Evolutionary conservation across 345 rosid species (phyloP), one percentile per base, ranked within the genome.

Genomic region (Orychophragmus violaceus): DNA sequence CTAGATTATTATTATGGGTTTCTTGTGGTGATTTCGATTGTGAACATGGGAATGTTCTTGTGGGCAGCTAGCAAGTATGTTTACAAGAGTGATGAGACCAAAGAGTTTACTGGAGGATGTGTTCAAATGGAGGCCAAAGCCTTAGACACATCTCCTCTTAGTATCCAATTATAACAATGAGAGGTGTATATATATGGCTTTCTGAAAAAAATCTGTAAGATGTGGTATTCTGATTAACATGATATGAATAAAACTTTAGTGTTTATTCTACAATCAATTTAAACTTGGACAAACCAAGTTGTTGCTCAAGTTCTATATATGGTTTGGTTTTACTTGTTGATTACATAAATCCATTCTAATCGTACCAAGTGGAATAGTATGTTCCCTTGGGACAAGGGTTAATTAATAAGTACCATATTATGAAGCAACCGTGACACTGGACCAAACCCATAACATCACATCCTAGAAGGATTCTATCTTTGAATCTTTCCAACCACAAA

Each of bases 1-100:
- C 75, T 92, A 75, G 93, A 92, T 79, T 89, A 86, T 69, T 92
- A 89, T 61, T 92, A 92, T 63, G 96, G 87, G 8, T 92, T 92
- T 70, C 80, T 92, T 24, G 3, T 89, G 80, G 80, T 84, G 32
- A 69, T 87, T 11, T 85, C 96, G 5, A 27, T 82, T 0, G 62
- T 82, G 30, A 91, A 91, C 70, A 63, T 87, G 36, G 92, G 83
- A 16, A 81, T 79, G 7, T 91, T 87, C 74, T 30, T 84, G 35
- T 85, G 89, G 92, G 95, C 87, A 51, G 81, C 96, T 0, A 81
- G 79, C 52, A 77, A 78, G 72, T 85, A 81, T 55, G 72, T 82
- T 39, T 91, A 91, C 82, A 91, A 89, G 81, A 80, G 69, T 69
- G 96, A 89, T 72, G 77, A 67, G 18, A 71, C 48, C 69, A 73